These are phyloP conservation scores for Fusarium chuoi DNA, from an alignment of 2,329 filamentous ascomycete species.

Conservation along the genomic window DNA sequence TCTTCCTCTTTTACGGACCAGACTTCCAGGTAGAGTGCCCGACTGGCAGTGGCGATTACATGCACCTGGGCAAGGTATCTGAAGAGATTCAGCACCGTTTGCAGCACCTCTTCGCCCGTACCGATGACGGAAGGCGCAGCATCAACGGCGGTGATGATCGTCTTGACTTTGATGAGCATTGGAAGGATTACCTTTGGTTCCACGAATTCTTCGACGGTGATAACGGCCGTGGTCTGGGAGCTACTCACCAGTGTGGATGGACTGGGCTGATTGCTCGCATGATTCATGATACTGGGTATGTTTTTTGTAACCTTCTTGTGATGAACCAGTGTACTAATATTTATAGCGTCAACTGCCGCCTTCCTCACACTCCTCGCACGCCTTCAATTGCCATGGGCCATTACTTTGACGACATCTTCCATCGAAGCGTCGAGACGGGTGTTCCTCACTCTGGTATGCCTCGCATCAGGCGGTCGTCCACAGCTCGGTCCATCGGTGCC, in stretches of 20 bases:
- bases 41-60: conserved; percentile 90
- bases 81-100: conserved; percentile 95
- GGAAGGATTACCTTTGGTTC: conserved; percentile 89
- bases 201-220: conserved; percentile 98
- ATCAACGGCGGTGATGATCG: conserved; percentile 87
- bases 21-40: conserved; percentile 92
- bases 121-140: conserved; percentile 86
- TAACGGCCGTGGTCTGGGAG: conserved; percentile 86
- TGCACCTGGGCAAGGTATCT: conserved; percentile 94
- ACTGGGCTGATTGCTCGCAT: conserved; percentile 94
- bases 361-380: conserved; percentile 92
- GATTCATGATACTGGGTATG: conserved; percentile 97
- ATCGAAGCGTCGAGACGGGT: conserved; percentile 52
- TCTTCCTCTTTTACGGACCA: conserved; percentile 95
- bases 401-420: conserved; percentile 93
- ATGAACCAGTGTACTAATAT: conserved; percentile 52
- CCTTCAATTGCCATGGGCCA: conserved; percentile 85
- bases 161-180: conserved; percentile 90
- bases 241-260: conserved; percentile 96
- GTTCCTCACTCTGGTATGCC: conserved; percentile 56
- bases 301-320: conserved; percentile 21
- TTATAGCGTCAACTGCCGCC: conserved; percentile 81
- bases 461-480: conserved; percentile 80
- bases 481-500: conserved; percentile 82
- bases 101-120: conserved; percentile 88